Percentiles rank a stretch among this genome's conserved stretches.
phyloP scores from a whole-genome alignment of 768 basidiomycete genomes.

The Psilocybe cubensis region DNA sequence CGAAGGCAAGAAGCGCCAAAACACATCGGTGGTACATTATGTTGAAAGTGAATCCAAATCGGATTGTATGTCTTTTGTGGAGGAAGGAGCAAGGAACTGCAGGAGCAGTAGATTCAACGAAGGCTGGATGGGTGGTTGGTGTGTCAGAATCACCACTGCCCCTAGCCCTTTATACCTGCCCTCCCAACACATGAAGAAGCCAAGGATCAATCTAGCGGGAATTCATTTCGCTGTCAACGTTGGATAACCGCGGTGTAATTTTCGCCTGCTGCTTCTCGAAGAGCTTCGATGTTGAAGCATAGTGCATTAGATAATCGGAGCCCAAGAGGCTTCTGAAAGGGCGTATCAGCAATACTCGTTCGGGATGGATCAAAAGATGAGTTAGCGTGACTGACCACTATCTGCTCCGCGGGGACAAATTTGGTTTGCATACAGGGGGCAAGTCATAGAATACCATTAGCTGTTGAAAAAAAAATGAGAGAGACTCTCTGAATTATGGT shows the following conservation, averaged over 20 bases:
- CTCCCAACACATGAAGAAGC: neutral
- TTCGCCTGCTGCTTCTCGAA: slow-evolving; percentile 17
- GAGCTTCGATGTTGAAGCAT: slow-evolving; percentile 17
- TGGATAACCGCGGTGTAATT: slow-evolving; percentile 21
- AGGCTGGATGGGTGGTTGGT: slow-evolving; percentile 8
- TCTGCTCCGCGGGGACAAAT: neutral
- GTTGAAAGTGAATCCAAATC: neutral
- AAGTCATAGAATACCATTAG: too few species aligned
- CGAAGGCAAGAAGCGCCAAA: slow-evolving; percentile 14
- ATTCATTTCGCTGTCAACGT: slow-evolving; percentile 16
- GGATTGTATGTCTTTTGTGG: neutral
- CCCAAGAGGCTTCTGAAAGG: slow-evolving; percentile 15
- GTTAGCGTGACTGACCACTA: neutral
- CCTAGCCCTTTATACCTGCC: slow-evolving; percentile 15
- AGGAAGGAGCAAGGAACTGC: neutral
- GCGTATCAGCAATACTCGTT: slow-evolving; percentile 13
- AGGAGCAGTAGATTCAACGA: neutral
- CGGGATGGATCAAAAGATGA: slow-evolving; percentile 6
- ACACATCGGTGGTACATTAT: slow-evolving; percentile 17
- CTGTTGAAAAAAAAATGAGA: neutral
- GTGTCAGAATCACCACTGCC: neutral
- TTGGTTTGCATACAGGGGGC: neutral
- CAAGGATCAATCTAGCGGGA: slow-evolving; percentile 18
- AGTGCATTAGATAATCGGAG: slow-evolving; percentile 14
- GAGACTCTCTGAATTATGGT: neutral